These are phyloP conservation scores for Zygoascus biomembranicola DNA, from an alignment of 805 yeast species.

Conservation along the genomic window DNA sequence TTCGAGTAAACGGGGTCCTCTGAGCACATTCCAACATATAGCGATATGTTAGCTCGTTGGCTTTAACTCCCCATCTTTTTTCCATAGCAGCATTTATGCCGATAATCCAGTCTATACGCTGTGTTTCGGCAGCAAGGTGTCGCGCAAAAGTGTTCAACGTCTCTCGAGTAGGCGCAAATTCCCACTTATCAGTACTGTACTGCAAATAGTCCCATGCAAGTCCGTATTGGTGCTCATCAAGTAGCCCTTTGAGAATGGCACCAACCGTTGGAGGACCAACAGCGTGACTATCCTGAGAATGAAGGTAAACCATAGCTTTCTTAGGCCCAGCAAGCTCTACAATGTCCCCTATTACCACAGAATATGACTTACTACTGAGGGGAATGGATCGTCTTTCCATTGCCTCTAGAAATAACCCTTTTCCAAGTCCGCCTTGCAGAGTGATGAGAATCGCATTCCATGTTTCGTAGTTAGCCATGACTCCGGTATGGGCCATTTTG, in stretches of 20 bases:
- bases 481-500: constrained; percentile 8
- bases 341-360: constrained; percentile 10
- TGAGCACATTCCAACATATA: constrained; percentile 11
- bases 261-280: not conserved
- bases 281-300: not conserved
- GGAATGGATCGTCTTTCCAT: constrained; percentile 12
- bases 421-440: constrained; percentile 3
- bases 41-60: constrained; percentile 7
- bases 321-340: constrained; percentile 11
- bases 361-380: constrained; percentile 10
- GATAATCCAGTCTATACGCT: constrained; percentile 15
- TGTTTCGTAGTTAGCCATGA: constrained; percentile 15
- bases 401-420: constrained; percentile 6
- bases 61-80: constrained; percentile 8
- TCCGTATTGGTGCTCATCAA: constrained; percentile 4
- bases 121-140: constrained; percentile 4
- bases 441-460: constrained; percentile 17
- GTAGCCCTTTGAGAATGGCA: constrained; percentile 3
- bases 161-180: constrained; percentile 7
- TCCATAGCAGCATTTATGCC: constrained; percentile 12
- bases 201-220: constrained; percentile 18
- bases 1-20: constrained; percentile 1
- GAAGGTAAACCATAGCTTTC: constrained; percentile 9
- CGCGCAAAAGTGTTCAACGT: constrained; percentile 13
- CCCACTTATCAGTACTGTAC: constrained; percentile 5